phyloP scores from a whole-genome alignment of 805 yeast species.

The Saccharomycopsis schoenii region DNA sequence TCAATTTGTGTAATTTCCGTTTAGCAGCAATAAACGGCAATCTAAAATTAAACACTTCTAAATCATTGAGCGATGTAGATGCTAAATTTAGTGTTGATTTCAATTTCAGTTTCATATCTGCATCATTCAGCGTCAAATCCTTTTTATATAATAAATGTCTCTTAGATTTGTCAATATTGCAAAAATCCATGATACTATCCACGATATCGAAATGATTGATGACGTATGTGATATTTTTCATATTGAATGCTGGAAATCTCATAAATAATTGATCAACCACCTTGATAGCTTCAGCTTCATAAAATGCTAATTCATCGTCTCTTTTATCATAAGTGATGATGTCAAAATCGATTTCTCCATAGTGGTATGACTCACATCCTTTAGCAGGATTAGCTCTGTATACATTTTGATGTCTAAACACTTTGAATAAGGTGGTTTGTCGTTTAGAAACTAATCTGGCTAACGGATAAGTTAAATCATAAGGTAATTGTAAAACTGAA shows the following conservation, averaged over 20 bases:
- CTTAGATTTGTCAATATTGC: slow-evolving; percentile 71
- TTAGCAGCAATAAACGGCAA: slow-evolving; percentile 56
- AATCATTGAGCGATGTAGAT: slow-evolving; percentile 71
- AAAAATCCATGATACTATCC: slow-evolving; percentile 68
- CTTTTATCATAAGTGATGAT: slow-evolving; percentile 41
- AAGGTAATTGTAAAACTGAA: slow-evolving; percentile 77
- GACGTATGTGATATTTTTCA: slow-evolving; percentile 45
- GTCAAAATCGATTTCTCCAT: slow-evolving; percentile 82
- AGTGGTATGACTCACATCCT: slow-evolving; percentile 67
- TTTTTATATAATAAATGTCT: slow-evolving; percentile 16
- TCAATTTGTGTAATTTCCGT: slow-evolving; percentile 50
- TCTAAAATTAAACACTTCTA: slow-evolving; percentile 70
- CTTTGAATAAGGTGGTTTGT: slow-evolving; percentile 6
- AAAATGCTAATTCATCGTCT: slow-evolving; percentile 36
- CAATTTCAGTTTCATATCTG: slow-evolving; percentile 50
- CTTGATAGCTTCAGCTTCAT: slow-evolving; percentile 85
- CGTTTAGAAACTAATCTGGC: slow-evolving; percentile 70
- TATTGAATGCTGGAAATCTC: slow-evolving; percentile 57
- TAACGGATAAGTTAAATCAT: slow-evolving; percentile 81
- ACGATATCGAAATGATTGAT: slow-evolving; percentile 77
- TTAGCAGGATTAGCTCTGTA: slow-evolving; percentile 48
- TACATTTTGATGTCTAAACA: slow-evolving; percentile 59
- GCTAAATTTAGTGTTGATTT: slow-evolving; percentile 42
- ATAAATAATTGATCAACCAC: slow-evolving; percentile 66
- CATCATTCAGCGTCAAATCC: slow-evolving; percentile 17